A percentile compares a stretch with the other conserved stretches of the same genome.
Conservation (phyloP, 495 filamentous ascomycete genomes). For the Talaromyces ruber region DNA sequence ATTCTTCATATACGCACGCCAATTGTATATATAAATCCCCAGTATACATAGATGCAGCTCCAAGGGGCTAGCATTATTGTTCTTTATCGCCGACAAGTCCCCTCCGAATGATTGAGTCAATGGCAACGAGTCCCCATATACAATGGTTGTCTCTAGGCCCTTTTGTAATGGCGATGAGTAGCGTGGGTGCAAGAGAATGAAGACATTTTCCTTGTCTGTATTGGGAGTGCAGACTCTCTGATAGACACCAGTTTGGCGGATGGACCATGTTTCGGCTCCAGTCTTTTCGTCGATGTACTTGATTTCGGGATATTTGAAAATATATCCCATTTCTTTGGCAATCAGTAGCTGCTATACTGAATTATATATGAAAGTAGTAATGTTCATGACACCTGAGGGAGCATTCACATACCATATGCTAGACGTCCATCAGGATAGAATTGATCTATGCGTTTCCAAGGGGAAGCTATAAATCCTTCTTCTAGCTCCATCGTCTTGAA, state of each 20-base stretch:
- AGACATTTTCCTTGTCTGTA: background rate
- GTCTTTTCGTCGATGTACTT: conserved; percentile 15
- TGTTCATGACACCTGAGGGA: no score
- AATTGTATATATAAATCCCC: background rate
- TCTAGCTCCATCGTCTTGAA: conserved; percentile 26
- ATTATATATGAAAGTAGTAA: background rate
- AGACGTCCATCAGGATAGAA: background rate
- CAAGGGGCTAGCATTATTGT: background rate
- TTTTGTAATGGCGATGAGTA: conserved; percentile 18
- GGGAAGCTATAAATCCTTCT: conserved; percentile 18
- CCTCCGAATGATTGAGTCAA: background rate
- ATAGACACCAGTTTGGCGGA: conserved; percentile 36
- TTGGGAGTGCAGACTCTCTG: conserved; percentile 19
- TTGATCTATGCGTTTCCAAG: conserved; percentile 16
- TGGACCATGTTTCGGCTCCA: conserved; percentile 22
- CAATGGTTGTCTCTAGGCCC: conserved; percentile 7
- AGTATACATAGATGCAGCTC: background rate
- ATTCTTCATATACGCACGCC: background rate
- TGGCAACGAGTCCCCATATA: background rate
- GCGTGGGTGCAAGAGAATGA: conserved; percentile 26
- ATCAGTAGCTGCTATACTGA: no score
- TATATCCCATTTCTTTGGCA: conserved; percentile 30
- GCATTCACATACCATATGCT: background rate
- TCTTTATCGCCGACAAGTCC: background rate
- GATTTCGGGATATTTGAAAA: conserved; percentile 30